Percentiles rank a stretch among this genome's conserved stretches.
Conservation (phyloP, 129 eudicot species). For the Helianthus annuus region DNA sequence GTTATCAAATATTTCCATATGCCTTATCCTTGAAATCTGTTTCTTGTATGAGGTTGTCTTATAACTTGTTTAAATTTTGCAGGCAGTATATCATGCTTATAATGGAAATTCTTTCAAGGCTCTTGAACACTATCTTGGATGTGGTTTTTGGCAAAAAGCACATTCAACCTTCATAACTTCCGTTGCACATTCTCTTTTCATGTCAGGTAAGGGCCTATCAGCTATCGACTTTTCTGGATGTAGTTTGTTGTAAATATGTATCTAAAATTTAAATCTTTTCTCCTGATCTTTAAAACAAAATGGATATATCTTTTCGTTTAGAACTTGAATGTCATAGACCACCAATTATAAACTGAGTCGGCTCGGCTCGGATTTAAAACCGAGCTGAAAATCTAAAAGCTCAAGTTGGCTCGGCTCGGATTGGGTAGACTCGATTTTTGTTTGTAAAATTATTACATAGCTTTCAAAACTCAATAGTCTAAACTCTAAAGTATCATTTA, state of each 20-base stretch:
- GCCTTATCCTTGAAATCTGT: slow-evolving; percentile 2
- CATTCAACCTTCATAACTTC: slow-evolving; percentile 73
- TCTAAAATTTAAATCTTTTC: background rate
- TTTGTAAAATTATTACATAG: no score
- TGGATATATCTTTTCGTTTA: background rate
- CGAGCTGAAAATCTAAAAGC: no score
- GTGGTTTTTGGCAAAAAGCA: slow-evolving; percentile 90
- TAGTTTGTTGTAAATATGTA: background rate
- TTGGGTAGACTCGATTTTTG: no score
- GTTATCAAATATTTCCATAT: background rate
- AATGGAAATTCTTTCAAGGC: slow-evolving; percentile 69
- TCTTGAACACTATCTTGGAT: slow-evolving; percentile 76
- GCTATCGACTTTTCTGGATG: background rate
- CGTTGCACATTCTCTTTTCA: slow-evolving; percentile 72
- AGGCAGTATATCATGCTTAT: slow-evolving; percentile 79
- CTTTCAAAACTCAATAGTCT: no score
- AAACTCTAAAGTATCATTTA: no score
- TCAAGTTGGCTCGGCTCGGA: no score
- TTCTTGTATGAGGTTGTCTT: background rate
- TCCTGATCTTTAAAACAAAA: background rate
- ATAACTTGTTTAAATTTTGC: slow-evolving; percentile 27
- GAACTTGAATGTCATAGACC: background rate
- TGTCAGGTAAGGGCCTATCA: slow-evolving; percentile 61
- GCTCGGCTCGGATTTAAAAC: no score
- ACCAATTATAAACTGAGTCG: no score